Evolutionary conservation across 768 basidiomycete species (phyloP).

Genomic region (Tylopilus felleus): DNA sequence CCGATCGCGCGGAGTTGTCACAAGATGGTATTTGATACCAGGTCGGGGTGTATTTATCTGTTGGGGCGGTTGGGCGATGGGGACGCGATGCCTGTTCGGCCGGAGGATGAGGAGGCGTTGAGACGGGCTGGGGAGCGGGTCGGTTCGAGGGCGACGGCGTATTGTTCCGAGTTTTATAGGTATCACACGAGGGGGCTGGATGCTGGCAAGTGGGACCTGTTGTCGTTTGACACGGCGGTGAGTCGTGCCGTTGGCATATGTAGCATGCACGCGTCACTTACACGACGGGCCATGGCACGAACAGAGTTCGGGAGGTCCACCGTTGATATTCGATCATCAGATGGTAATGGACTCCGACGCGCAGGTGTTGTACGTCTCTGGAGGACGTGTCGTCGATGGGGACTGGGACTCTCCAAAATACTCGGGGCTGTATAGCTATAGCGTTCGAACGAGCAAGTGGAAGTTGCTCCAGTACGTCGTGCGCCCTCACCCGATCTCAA

Average conservation of each 20-base stretch:
- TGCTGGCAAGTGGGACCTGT: constrained; percentile 67
- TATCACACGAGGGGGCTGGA: constrained; percentile 45
- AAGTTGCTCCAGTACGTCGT: constrained; percentile 57
- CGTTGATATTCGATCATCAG: constrained; percentile 76
- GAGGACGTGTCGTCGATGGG: constrained; percentile 69
- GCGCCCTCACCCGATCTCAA: neutral
- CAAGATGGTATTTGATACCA: constrained; percentile 77
- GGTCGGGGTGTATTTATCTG: constrained; percentile 66
- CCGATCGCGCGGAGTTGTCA: constrained; percentile 74
- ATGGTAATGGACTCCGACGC: constrained; percentile 72
- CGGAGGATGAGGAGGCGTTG: constrained; percentile 21
- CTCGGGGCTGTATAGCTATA: constrained; percentile 72
- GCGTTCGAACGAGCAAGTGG: constrained; percentile 65
- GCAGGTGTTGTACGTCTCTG: constrained; percentile 73
- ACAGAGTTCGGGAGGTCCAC: constrained; percentile 65
- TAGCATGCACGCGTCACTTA: neutral
- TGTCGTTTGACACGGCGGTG: constrained; percentile 67
- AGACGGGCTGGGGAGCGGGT: constrained; percentile 22
- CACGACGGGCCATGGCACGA: neutral
- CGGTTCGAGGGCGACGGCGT: constrained; percentile 25
- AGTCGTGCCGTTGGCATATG: constrained; percentile 16
- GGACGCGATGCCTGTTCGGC: constrained; percentile 37
- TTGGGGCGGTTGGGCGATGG: constrained; percentile 65
- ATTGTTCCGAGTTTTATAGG: constrained; percentile 70
- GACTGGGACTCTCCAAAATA: constrained; percentile 59